Base-by-base conservation (phyloP, 1,284 basidiomycete species). In the Thelephora terrestris region DNA sequence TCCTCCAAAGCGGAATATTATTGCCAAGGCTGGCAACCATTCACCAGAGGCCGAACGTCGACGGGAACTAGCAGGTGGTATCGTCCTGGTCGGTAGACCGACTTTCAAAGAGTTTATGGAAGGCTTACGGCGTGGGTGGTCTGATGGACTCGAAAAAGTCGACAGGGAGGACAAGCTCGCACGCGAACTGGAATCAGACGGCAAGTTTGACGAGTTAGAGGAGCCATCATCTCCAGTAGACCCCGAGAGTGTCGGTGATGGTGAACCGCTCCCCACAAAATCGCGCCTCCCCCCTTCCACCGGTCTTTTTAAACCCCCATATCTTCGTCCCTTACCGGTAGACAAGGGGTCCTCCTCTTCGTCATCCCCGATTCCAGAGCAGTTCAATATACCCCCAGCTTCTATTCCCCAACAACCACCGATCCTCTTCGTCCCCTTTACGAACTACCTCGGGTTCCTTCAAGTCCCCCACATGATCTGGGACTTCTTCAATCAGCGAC, bases 101-200 rank as follows among this genome's bases (percentile, higher is more conserved):
- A 88, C 91, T 1, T 77, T 94, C 64, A 99, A 98, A 68, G 95
- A 99, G 69, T 98, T 91, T 66, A 79, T 96, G 72, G 77, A 82
- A 51, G 95, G 93, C 1, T 63, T 98, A 47, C 78, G 78, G 58
- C 73, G 78, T 46, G 95, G 96, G 0, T 99, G 91, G 89, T 79
- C 79, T n/a, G 79, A 82, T 43, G 71, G 79, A 2, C 66, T 91
- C 20, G 75, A 80, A 45, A 73, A 76, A 38, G 72, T 86, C 50
- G 86, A 91, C 62, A 71, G 71, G 52, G 91, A 95, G 52, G 89
- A 93, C 53, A 69, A 72, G 47, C 71, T 97, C 7, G 78, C 89
- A 7, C 71, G 71, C 44, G 72, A 75, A 50, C 66, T 97, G 35
- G 78, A 80, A 55, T 70, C 74, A 24, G 91, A 96, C 60, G 79